Conservation (phyloP, 2,329 filamentous ascomycete genomes). For the Aspergillus sp. region DNA sequence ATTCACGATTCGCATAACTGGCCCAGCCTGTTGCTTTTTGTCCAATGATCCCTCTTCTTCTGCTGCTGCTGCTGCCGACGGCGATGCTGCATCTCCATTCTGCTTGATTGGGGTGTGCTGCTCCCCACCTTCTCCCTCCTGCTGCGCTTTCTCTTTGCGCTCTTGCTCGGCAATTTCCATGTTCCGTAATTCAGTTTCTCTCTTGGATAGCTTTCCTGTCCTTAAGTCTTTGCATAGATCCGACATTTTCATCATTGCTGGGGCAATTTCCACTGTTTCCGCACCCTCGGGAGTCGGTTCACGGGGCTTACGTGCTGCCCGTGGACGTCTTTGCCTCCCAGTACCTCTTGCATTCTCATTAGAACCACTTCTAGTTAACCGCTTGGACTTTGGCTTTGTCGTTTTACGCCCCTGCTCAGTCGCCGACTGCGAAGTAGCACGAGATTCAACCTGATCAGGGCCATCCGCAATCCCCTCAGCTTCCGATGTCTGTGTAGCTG, state of each 20-base stretch:
- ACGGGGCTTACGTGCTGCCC: slow-evolving; percentile 28
- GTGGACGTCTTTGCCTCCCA: slow-evolving; percentile 19
- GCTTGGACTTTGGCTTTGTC: slow-evolving; percentile 20
- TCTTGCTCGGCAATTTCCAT: slow-evolving; percentile 54
- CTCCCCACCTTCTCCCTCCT: slow-evolving; percentile 21
- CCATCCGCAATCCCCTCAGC: slow-evolving; percentile 16
- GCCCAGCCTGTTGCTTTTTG: slow-evolving; percentile 32
- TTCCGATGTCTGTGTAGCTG: slow-evolving; percentile 20
- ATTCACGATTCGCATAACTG: slow-evolving; percentile 51
- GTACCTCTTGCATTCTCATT: slow-evolving; percentile 16
- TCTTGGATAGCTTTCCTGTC: slow-evolving; percentile 53
- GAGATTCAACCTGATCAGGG: slow-evolving; percentile 12
- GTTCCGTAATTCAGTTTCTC: slow-evolving; percentile 53
- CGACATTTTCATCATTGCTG: slow-evolving; percentile 53
- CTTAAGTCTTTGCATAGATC: slow-evolving; percentile 51
- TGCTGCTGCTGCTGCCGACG: slow-evolving; percentile 14
- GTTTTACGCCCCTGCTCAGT: slow-evolving; percentile 14
- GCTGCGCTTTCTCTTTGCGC: slow-evolving; percentile 34
- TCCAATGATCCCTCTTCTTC: slow-evolving; percentile 15
- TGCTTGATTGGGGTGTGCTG: slow-evolving; percentile 19
- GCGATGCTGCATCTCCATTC: slow-evolving; percentile 17
- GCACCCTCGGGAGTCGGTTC: slow-evolving; percentile 45
- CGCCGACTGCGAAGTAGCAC: slow-evolving; percentile 9
- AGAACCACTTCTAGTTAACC: slow-evolving; percentile 17
- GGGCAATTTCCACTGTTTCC: slow-evolving; percentile 48